phyloP scores from a whole-genome alignment of 371 early-diverging fungal species.

The Rhizopus microsporus region DNA sequence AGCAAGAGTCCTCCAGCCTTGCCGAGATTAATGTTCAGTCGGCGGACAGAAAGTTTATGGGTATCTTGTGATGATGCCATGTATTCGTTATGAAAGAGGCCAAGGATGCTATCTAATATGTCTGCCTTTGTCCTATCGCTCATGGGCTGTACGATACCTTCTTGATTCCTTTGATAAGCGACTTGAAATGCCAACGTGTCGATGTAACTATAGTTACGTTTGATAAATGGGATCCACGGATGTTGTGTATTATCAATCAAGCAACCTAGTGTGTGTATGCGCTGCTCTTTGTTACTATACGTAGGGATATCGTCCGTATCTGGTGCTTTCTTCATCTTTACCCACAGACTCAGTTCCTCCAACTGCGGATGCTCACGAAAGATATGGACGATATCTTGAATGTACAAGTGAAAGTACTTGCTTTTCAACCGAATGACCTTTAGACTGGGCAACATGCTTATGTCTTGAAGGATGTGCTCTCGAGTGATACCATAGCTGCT shows the following conservation, averaged over 20 bases:
- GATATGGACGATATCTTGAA: background rate
- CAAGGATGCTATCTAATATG: constrained; percentile 1
- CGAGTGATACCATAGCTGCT: too few relatives aligned
- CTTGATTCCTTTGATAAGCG: background rate
- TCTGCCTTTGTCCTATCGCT: background rate
- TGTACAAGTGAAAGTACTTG: background rate
- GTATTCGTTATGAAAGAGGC: background rate
- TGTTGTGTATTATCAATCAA: background rate
- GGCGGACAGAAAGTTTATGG: background rate
- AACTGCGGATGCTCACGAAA: background rate
- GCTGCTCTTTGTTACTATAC: background rate
- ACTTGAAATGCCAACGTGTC: background rate
- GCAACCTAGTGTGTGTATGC: background rate
- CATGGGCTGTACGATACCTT: background rate
- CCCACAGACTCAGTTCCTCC: background rate
- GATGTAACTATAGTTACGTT: background rate
- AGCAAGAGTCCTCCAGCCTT: background rate
- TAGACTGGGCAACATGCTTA: background rate
- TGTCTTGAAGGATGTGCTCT: too few relatives aligned
- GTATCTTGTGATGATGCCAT: too few relatives aligned
- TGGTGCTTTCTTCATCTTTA: background rate
- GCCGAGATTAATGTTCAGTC: background rate
- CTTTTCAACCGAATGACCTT: background rate
- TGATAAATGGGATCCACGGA: background rate
- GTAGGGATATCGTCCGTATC: background rate